Percentiles rank a stretch among this genome's conserved stretches.
Conservation (phyloP, 1,284 basidiomycete genomes). For the Chondrostereum purpureum region DNA sequence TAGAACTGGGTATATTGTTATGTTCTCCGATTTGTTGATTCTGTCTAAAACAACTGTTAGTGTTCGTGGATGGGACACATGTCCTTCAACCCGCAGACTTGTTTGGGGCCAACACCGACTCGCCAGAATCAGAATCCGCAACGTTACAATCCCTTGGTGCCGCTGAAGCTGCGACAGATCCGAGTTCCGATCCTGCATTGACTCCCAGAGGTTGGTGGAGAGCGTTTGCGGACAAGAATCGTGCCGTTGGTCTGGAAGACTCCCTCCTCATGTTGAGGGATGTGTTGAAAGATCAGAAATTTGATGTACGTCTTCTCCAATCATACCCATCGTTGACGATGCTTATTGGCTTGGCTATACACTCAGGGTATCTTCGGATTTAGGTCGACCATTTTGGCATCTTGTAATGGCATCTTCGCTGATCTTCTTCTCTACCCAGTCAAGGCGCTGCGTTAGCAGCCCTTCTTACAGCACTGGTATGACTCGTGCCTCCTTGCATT, state of each 20-base stretch:
- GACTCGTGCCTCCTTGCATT: conserved; percentile 1
- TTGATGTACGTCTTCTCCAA: conserved; percentile 41
- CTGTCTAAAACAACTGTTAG: no score
- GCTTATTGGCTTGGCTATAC: not conserved
- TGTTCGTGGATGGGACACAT: conserved; percentile 77
- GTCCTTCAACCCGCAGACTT: conserved; percentile 71
- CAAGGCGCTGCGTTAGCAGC: conserved; percentile 82
- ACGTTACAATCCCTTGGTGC: conserved; percentile 33
- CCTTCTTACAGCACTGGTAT: conserved; percentile 65
- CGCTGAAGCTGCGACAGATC: conserved; percentile 42
- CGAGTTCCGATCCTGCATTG: conserved; percentile 47
- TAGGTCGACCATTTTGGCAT: conserved; percentile 34
- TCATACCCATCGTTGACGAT: not conserved
- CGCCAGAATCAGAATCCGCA: conserved; percentile 12
- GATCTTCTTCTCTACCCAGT: conserved; percentile 26
- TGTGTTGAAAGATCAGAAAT: conserved; percentile 42
- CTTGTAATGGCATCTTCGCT: not conserved
- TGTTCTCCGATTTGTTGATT: conserved; percentile 1
- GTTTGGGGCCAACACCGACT: conserved; percentile 31
- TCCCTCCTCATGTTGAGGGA: conserved; percentile 40
- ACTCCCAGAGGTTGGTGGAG: conserved; percentile 81
- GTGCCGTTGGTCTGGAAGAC: conserved; percentile 56
- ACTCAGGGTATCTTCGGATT: conserved; percentile 78
- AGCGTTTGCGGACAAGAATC: conserved; percentile 43
- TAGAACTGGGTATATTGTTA: conserved; percentile 58